Percentiles rank a stretch among this genome's conserved stretches.
These are phyloP conservation scores for Discostella stelligeroides DNA, from an alignment of 108 stramenopile species.

Conservation along the genomic window DNA sequence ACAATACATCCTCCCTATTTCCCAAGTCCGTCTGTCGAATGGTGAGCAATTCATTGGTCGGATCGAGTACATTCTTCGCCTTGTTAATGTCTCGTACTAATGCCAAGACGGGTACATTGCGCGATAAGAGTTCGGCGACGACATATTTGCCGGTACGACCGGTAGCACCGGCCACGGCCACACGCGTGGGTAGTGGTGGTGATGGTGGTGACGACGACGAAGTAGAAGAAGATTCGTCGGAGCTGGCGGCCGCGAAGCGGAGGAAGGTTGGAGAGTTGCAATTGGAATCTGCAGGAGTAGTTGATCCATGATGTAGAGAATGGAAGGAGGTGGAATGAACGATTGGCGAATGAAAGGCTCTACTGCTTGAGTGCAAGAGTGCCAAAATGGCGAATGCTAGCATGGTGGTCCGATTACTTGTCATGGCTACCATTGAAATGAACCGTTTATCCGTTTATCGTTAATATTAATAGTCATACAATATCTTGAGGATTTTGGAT, in stretches of 20 bases:
- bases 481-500: no score
- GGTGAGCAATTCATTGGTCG: constrained; percentile 37
- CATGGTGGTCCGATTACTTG: no score
- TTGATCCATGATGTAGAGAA: no score
- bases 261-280: not conserved
- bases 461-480: no score
- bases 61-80: constrained; percentile 52
- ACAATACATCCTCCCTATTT: constrained; percentile 36
- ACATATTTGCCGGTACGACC: constrained; percentile 75
- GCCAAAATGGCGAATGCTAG: no score
- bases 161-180: constrained; percentile 84
- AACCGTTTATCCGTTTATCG: no score
- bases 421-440: no score
- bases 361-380: no score
- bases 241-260: not conserved
- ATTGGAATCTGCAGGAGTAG: no score
- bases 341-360: no score
- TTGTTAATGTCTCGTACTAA: constrained; percentile 68
- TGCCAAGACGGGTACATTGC: constrained; percentile 52
- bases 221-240: constrained; percentile 11
- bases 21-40: constrained; percentile 61
- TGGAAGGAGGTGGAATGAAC: no score
- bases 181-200: constrained; percentile 29
- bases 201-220: constrained; percentile 6
- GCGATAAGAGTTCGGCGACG: constrained; percentile 64